Conservation (phyloP, 2,329 filamentous ascomycete species). For the Aspergillus ochraceoroseus region DNA sequence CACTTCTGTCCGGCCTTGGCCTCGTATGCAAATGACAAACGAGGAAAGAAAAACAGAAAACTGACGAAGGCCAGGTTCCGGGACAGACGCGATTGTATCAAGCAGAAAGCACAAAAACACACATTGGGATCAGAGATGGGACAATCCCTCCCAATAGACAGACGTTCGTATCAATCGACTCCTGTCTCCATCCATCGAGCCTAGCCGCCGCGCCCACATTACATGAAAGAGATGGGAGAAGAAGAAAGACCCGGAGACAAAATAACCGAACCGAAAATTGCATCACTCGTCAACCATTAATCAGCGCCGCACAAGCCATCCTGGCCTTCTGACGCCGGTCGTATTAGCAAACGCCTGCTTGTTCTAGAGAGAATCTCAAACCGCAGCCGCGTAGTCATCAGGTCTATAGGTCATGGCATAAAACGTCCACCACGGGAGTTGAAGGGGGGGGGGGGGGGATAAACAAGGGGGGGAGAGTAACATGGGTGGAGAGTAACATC, state of each 20-base stretch:
- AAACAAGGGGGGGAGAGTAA: not conserved
- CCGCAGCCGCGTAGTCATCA: constrained; percentile 17
- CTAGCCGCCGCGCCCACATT: constrained; percentile 4
- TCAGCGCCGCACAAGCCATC: constrained; percentile 10
- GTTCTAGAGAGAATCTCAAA: constrained; percentile 19
- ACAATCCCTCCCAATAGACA: not conserved
- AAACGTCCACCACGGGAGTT: constrained; percentile 7
- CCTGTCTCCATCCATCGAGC: not conserved
- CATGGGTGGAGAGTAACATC: too few relatives aligned
- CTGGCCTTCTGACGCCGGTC: constrained; percentile 6
- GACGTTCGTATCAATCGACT: constrained; percentile 6
- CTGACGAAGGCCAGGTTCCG: constrained; percentile 28
- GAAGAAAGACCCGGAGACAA: constrained; percentile 10
- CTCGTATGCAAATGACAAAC: constrained; percentile 24
- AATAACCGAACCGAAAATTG: constrained; percentile 16
- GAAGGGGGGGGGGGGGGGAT: not conserved
- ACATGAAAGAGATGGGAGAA: constrained; percentile 2
- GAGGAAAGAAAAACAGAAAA: constrained; percentile 16
- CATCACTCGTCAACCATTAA: constrained; percentile 19
- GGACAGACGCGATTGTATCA: constrained; percentile 49
- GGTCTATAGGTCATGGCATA: constrained; percentile 22
- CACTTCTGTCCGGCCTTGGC: constrained; percentile 44
- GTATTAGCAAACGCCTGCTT: constrained; percentile 20
- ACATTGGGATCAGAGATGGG: constrained; percentile 6
- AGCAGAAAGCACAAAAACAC: constrained; percentile 34